Conservation (phyloP, 768 basidiomycete species). For the Rubroboletus satanas region DNA sequence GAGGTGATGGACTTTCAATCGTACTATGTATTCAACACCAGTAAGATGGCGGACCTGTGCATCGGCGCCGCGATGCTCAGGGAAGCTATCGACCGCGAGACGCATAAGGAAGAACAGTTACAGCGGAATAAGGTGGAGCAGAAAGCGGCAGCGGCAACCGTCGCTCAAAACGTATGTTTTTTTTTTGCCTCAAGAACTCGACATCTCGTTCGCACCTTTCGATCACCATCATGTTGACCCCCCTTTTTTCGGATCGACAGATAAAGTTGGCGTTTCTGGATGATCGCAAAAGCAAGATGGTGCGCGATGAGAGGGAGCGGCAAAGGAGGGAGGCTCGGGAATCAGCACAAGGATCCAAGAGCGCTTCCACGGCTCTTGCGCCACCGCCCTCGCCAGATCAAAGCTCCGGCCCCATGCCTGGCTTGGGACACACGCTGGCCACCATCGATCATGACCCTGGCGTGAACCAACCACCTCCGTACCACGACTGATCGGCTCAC, state of each 20-base stretch:
- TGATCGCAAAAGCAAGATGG: slow-evolving; percentile 58
- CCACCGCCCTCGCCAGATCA: neutral
- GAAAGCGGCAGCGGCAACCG: slow-evolving; percentile 54
- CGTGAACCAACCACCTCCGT: slow-evolving; percentile 22
- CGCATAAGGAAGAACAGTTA: slow-evolving; percentile 43
- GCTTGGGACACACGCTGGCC: slow-evolving; percentile 19
- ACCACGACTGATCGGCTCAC: slow-evolving; percentile 6
- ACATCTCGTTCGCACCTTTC: neutral
- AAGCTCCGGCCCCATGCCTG: slow-evolving; percentile 20
- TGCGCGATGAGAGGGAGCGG: slow-evolving; percentile 58
- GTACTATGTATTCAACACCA: slow-evolving; percentile 59
- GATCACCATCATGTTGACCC: neutral
- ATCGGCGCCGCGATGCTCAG: slow-evolving; percentile 63
- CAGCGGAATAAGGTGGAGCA: slow-evolving; percentile 49
- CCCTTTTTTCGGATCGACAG: slow-evolving; percentile 32
- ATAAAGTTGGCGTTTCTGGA: slow-evolving; percentile 79
- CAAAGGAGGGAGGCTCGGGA: slow-evolving; percentile 43
- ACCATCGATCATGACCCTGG: slow-evolving; percentile 1
- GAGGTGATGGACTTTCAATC: slow-evolving; percentile 74
- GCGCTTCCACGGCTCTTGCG: neutral
- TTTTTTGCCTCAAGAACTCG: neutral
- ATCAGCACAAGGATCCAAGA: slow-evolving; percentile 11
- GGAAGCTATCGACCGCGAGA: slow-evolving; percentile 56
- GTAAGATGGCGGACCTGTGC: slow-evolving; percentile 49
- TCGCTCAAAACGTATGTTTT: slow-evolving; percentile 51